Evolutionary conservation across 495 filamentous ascomycete genomes (phyloP).

Genomic region (Clohesyomyces aquaticus): DNA sequence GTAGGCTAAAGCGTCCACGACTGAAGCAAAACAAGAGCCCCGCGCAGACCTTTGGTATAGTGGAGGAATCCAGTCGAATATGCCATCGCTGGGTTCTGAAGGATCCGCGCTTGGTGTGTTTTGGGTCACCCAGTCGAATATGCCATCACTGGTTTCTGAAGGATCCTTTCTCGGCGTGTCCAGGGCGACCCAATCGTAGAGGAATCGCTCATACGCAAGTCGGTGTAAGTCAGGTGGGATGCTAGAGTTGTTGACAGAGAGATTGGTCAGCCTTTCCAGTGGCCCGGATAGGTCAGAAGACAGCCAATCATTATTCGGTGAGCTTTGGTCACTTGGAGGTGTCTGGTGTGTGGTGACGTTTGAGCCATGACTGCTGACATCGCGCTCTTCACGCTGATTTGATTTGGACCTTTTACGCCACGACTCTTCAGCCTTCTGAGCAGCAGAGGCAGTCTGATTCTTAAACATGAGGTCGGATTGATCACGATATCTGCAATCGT

Average conservation of each 20-base stretch:
- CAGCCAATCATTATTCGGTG: not conserved
- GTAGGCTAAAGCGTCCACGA: conserved; percentile 14
- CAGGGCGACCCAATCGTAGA: conserved; percentile 30
- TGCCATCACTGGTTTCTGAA: conserved; percentile 2
- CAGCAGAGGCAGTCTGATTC: conserved; percentile 35
- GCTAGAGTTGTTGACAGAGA: not conserved
- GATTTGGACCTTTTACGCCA: conserved; percentile 35
- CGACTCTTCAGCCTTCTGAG: conserved; percentile 32
- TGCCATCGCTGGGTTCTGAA: conserved; percentile 2
- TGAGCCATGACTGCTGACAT: conserved; percentile 2
- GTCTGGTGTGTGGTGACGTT: not conserved
- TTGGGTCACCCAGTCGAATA: conserved; percentile 28
- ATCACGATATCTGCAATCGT: conserved; percentile 37
- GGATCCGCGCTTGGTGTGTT: conserved; percentile 3
- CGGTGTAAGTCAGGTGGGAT: conserved; percentile 16
- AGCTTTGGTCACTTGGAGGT: not conserved
- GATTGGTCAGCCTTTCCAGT: conserved; percentile 2
- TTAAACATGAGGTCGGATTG: conserved; percentile 32
- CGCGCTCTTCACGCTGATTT: not conserved
- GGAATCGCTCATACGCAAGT: conserved; percentile 23
- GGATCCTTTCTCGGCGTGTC: conserved; percentile 4
- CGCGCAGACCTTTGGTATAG: conserved; percentile 18
- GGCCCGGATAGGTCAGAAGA: not conserved
- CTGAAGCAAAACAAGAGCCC: conserved; percentile 14
- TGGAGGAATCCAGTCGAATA: conserved; percentile 24